A percentile compares a stretch with the other conserved stretches of the same genome.
Conservation (phyloP, 768 basidiomycete genomes). For the Xanthoconium purpureum region DNA sequence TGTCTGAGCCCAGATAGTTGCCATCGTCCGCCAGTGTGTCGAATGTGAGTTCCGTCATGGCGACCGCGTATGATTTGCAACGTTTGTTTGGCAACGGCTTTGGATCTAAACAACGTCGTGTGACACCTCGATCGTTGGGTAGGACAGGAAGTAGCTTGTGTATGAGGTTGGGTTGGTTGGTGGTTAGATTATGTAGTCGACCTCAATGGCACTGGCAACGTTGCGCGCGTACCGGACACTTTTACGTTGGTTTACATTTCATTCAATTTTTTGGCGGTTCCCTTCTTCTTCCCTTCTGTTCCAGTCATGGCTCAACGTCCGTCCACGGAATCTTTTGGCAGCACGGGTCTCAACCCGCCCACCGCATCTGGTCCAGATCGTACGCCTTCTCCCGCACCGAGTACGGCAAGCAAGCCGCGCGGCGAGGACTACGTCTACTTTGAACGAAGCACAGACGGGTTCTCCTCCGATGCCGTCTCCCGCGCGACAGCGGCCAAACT, state of each 20-base stretch:
- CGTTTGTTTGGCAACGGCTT: constrained; percentile 37
- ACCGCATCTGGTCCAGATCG: constrained; percentile 24
- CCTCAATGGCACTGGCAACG: neutral
- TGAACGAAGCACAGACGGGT: constrained; percentile 76
- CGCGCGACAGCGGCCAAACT: constrained; percentile 92
- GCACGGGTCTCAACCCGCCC: constrained; percentile 16
- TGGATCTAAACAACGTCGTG: constrained; percentile 30
- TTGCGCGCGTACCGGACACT: constrained; percentile 5
- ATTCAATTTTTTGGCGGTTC: constrained; percentile 13
- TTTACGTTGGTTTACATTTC: constrained; percentile 27
- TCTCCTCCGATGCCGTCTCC: constrained; percentile 84
- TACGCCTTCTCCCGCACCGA: constrained; percentile 29
- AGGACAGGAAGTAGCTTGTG: too few relatives aligned
- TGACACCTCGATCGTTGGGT: neutral
- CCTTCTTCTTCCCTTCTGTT: neutral
- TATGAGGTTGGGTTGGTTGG: neutral
- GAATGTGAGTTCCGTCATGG: constrained; percentile 72
- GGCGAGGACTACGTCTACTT: constrained; percentile 86
- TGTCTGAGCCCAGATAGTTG: constrained; percentile 67
- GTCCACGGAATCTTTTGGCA: constrained; percentile 27
- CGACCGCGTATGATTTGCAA: constrained; percentile 9
- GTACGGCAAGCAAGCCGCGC: constrained; percentile 29
- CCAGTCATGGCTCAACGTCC: constrained; percentile 30
- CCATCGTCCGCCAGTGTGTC: constrained; percentile 80
- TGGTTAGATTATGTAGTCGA: neutral